Percentiles rank a stretch among this genome's conserved stretches.
These are phyloP conservation scores for Leccinum broughii DNA, from an alignment of 768 basidiomycete genomes.

Conservation along the genomic window DNA sequence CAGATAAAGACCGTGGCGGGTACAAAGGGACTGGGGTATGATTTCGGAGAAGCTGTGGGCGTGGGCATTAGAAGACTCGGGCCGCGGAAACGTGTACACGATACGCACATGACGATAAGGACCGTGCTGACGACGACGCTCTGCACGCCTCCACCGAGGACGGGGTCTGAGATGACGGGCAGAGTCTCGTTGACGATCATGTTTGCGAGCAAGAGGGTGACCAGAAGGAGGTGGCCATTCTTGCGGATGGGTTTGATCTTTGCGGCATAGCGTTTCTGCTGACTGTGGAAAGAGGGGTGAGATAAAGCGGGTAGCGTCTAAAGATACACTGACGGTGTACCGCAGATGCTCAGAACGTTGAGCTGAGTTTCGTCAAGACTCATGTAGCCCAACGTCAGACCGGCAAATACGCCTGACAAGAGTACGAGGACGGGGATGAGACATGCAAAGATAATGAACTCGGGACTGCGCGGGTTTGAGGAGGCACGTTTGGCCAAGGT, in stretches of 20 bases:
- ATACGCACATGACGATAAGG: slow-evolving; percentile 81
- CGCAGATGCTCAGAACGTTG: slow-evolving; percentile 81
- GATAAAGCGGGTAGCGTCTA: neutral
- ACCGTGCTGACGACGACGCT: slow-evolving; percentile 82
- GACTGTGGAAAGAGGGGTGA: slow-evolving; percentile 40
- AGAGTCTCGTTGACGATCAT: slow-evolving; percentile 92
- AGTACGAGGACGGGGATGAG: slow-evolving; percentile 86
- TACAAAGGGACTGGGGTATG: slow-evolving; percentile 91
- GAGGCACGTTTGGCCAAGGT: slow-evolving; percentile 34
- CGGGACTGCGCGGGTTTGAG: slow-evolving; percentile 17
- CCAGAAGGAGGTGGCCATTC: slow-evolving; percentile 80
- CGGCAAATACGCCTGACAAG: slow-evolving; percentile 85
- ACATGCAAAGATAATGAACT: slow-evolving; percentile 43
- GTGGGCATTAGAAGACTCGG: slow-evolving; percentile 1
- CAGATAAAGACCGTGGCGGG: slow-evolving; percentile 84
- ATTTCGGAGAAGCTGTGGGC: slow-evolving; percentile 78
- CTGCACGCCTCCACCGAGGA: slow-evolving; percentile 76
- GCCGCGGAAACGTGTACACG: neutral
- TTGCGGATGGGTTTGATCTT: slow-evolving; percentile 85
- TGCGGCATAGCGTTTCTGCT: slow-evolving; percentile 77
- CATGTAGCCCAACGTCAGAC: slow-evolving; percentile 91
- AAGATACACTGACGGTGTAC: slow-evolving; percentile 62
- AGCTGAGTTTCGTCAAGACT: slow-evolving; percentile 91
- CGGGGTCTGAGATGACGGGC: slow-evolving; percentile 77
- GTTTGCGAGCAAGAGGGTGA: slow-evolving; percentile 81